Evolutionary conservation across 768 basidiomycete genomes (phyloP).

Genomic region (Russula olivacea): DNA sequence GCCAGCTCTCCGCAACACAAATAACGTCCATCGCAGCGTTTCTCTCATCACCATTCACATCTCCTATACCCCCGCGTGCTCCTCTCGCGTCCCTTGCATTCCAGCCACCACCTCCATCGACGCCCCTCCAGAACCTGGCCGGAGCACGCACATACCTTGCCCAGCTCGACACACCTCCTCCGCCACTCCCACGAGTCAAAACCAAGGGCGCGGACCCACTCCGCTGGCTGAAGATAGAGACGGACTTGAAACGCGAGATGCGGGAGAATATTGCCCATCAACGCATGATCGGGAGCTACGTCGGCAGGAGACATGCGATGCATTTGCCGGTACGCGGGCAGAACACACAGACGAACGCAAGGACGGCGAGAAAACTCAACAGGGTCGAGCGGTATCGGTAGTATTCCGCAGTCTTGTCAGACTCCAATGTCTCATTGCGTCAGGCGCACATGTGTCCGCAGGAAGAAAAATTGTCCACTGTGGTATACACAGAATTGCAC

Average conservation of each 20-base stretch:
- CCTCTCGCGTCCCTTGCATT: slow-evolving; percentile 57
- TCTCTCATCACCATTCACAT: slow-evolving; percentile 82
- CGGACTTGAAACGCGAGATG: slow-evolving; percentile 74
- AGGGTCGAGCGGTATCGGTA: slow-evolving; percentile 58
- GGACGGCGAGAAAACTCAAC: slow-evolving; percentile 89
- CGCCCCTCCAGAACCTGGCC: slow-evolving; percentile 31
- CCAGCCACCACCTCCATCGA: slow-evolving; percentile 42
- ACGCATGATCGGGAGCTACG: slow-evolving; percentile 89
- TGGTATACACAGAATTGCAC: not conserved
- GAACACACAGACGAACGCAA: slow-evolving; percentile 84
- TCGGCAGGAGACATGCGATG: slow-evolving; percentile 91
- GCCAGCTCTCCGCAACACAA: slow-evolving; percentile 78
- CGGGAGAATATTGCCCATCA: slow-evolving; percentile 91
- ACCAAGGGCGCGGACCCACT: slow-evolving; percentile 50
- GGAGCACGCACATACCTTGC: slow-evolving; percentile 19
- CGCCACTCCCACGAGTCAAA: slow-evolving; percentile 14
- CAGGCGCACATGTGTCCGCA: not conserved
- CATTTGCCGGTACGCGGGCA: slow-evolving; percentile 92
- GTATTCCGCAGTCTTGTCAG: not conserved
- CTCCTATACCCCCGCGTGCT: slow-evolving; percentile 56
- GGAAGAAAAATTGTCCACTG: no score
- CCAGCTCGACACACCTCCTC: not conserved
- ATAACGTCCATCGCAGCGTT: slow-evolving; percentile 89
- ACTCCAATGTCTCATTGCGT: not conserved
- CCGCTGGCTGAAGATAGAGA: slow-evolving; percentile 75